Percentiles rank a stretch among this genome's conserved stretches.
These are phyloP conservation scores for Acanthamoeba triangularis DNA, from an alignment of 208 protist genomes.

Conservation along the genomic window DNA sequence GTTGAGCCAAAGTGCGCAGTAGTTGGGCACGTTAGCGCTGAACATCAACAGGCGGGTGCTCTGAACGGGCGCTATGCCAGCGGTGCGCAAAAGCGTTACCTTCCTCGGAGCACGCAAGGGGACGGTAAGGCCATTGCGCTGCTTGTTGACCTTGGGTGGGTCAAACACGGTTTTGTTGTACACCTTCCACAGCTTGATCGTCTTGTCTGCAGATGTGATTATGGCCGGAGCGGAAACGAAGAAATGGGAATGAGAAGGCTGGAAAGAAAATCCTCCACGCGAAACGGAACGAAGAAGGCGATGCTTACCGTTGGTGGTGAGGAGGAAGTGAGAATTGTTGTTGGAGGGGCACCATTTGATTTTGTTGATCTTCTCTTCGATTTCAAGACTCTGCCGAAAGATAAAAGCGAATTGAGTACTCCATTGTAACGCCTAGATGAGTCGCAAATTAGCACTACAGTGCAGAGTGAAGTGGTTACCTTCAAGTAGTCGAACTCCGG, in stretches of 20 bases:
- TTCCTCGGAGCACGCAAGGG: background rate
- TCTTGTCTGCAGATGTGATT: conserved; percentile 91
- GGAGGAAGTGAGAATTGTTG: conserved; percentile 89
- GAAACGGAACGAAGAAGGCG: conserved; percentile 72
- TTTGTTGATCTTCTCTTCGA: conserved; percentile 97
- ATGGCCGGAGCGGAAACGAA: background rate
- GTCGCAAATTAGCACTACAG: background rate
- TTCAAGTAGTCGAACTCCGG: conserved; percentile 96
- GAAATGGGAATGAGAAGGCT: conserved; percentile 16
- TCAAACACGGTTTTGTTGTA: conserved; percentile 90
- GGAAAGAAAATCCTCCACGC: background rate
- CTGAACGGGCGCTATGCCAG: no score
- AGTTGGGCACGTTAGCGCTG: background rate
- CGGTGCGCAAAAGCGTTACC: background rate
- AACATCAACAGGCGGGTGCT: background rate
- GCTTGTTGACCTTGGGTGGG: conserved; percentile 53
- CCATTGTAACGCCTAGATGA: no score
- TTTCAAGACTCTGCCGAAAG: conserved; percentile 89
- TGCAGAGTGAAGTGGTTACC: background rate
- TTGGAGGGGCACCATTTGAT: conserved; percentile 90
- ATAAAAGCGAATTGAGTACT: background rate
- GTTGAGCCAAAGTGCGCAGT: background rate
- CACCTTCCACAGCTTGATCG: conserved; percentile 96
- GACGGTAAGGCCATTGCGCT: conserved; percentile 10
- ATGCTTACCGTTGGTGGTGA: conserved; percentile 94